Base-by-base conservation (phyloP, 495 filamentous ascomycete species). In the Aspergillus baeticus region DNA sequence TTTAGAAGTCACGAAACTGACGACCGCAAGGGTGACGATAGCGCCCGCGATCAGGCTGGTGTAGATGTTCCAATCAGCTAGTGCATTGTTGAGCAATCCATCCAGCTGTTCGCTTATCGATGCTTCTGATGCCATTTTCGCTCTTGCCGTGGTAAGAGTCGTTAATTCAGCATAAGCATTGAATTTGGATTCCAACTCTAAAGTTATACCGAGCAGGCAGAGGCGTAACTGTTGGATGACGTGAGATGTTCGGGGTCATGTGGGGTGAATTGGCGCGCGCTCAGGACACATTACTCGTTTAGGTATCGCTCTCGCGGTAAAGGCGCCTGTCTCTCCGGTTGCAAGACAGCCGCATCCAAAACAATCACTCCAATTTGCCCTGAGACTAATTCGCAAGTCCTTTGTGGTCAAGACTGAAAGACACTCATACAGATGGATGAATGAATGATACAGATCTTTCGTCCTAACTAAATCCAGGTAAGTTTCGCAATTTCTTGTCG, bases 31-130 rank as follows among this genome's bases (percentile, higher is more conserved):
- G 33, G 80, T 79, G 44, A 81, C 68, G 44, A 96, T 75, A 29
- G 76, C 63, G 26, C 81, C 63, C n/a, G 80, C 73, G 44, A 91
- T 74, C 26, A 85, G 6, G 2, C 86, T 91, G 41, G 85, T 87
- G 70, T 86, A 88, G 63, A 82, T 70, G 65, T 90, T 88, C 92
- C 92, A 97, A 67, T 88, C 85, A 10, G 84, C 81, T 18, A 96
- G 70, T 43, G 92, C 69, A 33, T 82, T 74, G 34, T 82, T 81
- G 42, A 96, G 71, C 59, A 84, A 76, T 53, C 84, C 76, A 69
- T 96, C 91, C 47, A 92, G 69, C 70, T 81, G 74, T 51, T 79
- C 71, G 62, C 86, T 64, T 36, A 87, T 35, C 50, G 77, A 75
- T 61, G 78, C 71, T 62, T 70, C 77, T 18, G 69, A 62, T 33